Conservation (phyloP, 306 rosid genomes). For the Rosa multiflora region DNA sequence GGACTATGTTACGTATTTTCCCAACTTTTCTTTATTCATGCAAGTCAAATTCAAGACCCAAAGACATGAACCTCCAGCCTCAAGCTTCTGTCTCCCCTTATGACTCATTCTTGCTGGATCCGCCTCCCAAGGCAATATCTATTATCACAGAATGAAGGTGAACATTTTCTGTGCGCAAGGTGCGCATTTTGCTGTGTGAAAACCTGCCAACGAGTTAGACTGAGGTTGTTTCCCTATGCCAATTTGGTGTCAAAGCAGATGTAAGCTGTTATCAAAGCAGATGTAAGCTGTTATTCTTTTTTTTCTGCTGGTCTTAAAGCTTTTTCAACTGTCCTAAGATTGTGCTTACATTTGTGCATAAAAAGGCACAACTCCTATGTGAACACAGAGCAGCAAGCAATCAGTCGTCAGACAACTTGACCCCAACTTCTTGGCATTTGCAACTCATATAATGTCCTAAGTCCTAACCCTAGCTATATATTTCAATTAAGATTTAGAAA, state of each 20-base stretch:
- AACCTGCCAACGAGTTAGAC: neutral
- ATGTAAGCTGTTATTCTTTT: neutral
- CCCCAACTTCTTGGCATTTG: neutral
- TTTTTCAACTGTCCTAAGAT: neutral
- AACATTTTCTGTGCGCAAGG: neutral
- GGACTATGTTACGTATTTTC: neutral
- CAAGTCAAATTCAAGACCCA: neutral
- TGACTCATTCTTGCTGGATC: neutral
- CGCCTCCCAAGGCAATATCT: neutral
- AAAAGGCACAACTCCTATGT: neutral
- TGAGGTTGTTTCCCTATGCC: slow-evolving; percentile 1
- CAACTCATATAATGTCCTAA: neutral
- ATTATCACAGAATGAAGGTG: neutral
- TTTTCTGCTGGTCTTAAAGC: neutral
- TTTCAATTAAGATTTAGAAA: neutral
- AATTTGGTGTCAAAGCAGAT: neutral
- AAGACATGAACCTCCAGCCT: slow-evolving; percentile 7
- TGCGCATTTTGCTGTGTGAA: neutral
- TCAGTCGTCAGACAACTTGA: neutral
- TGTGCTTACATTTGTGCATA: neutral
- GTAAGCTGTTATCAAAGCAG: neutral
- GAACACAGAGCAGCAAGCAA: neutral
- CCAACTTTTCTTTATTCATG: neutral
- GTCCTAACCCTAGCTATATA: neutral
- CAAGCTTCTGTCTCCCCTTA: neutral